Conservation (phyloP, 2,329 filamentous ascomycete genomes). For the Phialophora expanda region DNA sequence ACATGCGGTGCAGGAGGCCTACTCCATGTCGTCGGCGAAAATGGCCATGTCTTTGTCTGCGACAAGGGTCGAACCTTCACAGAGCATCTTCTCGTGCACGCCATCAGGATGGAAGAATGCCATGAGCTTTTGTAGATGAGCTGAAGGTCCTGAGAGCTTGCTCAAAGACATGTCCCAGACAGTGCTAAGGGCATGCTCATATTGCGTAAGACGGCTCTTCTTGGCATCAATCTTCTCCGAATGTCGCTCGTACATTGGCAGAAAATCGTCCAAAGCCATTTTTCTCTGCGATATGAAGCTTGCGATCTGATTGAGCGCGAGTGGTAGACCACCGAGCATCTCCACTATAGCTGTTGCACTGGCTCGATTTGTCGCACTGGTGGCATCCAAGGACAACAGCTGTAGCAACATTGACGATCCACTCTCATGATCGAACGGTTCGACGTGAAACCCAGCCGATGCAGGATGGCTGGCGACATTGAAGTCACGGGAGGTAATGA, state of each 20-base stretch:
- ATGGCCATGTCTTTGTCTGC: too few species aligned
- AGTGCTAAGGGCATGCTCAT: not conserved
- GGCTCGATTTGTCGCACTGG: not conserved
- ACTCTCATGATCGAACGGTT: not conserved
- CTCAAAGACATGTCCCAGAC: too few species aligned
- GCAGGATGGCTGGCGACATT: too few species aligned
- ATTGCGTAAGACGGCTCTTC: not conserved
- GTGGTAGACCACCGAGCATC: conserved; percentile 5
- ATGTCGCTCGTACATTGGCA: conserved; percentile 3
- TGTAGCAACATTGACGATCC: not conserved
- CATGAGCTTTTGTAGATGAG: too few species aligned
- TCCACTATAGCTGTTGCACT: not conserved
- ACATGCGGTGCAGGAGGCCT: too few species aligned
- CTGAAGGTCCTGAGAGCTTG: too few species aligned
- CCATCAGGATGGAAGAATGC: too few species aligned
- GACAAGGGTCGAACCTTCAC: too few species aligned
- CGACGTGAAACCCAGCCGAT: too few species aligned
- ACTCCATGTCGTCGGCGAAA: too few species aligned
- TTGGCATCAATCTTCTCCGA: not conserved
- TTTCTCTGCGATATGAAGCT: not conserved
- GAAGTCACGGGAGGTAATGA: conserved; percentile 5
- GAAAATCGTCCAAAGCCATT: conserved; percentile 4
- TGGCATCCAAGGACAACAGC: not conserved
- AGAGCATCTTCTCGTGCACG: too few species aligned
- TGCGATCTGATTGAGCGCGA: conserved; percentile 5